These are phyloP conservation scores for Fusarium sacchari DNA, from an alignment of 2,329 filamentous ascomycete species.

Conservation along the genomic window DNA sequence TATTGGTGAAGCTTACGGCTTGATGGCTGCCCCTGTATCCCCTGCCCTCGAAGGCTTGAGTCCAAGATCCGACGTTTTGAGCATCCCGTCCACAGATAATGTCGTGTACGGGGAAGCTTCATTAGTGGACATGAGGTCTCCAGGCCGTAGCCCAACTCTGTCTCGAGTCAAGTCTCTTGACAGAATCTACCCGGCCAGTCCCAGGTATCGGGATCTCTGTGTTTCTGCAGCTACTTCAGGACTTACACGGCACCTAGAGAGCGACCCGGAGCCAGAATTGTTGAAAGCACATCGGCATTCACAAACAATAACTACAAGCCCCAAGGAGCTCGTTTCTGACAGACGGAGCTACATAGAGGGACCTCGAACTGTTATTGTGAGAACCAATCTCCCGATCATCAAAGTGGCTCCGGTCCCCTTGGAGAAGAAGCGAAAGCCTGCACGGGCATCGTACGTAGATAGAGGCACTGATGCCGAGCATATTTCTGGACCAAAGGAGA, in stretches of 20 bases:
- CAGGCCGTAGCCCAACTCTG: conserved; percentile 40
- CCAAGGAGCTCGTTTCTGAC: conserved; percentile 33
- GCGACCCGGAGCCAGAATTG: conserved; percentile 9
- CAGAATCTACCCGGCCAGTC: conserved; percentile 44
- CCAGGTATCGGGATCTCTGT: conserved; percentile 48
- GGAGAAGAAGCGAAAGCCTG: conserved; percentile 43
- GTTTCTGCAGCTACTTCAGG: conserved; percentile 39
- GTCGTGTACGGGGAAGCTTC: conserved; percentile 55
- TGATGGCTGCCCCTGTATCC: conserved; percentile 26
- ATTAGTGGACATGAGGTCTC: conserved; percentile 50
- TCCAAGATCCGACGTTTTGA: conserved; percentile 49
- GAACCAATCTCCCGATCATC: conserved; percentile 41
- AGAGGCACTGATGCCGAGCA: conserved; percentile 52
- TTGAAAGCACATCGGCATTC: conserved; percentile 41
- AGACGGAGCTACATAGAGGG: conserved; percentile 43
- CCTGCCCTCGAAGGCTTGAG: conserved; percentile 42
- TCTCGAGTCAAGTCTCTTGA: conserved; percentile 53
- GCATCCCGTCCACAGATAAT: conserved; percentile 49
- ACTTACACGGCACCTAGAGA: conserved; percentile 29
- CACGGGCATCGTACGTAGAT: conserved; percentile 50
- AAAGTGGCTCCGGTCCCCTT: conserved; percentile 45
- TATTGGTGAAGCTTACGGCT: conserved; percentile 47
- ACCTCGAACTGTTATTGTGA: conserved; percentile 47
- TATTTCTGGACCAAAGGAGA: conserved; percentile 28
- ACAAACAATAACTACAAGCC: conserved; percentile 38